Evolutionary conservation across 495 filamentous ascomycete species (phyloP).

Genomic region (Copromyces sp.): DNA sequence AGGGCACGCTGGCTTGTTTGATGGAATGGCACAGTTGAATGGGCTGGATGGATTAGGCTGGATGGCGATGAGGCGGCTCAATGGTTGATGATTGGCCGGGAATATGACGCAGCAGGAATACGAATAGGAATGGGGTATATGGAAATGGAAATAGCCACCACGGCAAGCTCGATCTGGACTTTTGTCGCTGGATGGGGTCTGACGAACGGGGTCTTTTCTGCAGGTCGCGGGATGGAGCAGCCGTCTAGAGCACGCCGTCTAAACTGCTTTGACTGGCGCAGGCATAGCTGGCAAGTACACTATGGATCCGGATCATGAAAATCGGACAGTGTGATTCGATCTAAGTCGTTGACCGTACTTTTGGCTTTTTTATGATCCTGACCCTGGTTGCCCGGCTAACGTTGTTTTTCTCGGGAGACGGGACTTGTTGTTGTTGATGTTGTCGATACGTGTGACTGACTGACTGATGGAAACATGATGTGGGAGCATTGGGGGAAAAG

Average conservation of each 20-base stretch:
- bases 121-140: background rate
- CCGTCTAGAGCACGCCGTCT: background rate
- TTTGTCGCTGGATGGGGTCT: background rate
- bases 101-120: background rate
- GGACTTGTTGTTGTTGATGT: background rate
- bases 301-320: background rate
- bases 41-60: background rate
- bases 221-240: background rate
- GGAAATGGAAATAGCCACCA: background rate
- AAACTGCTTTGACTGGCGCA: background rate
- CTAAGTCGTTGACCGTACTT: background rate
- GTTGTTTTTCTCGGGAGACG: background rate
- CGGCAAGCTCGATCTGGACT: background rate
- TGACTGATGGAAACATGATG: no score
- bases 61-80: background rate
- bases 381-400: background rate
- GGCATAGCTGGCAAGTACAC: background rate
- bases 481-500: background rate
- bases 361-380: background rate
- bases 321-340: conserved; percentile 1
- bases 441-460: background rate
- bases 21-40: background rate
- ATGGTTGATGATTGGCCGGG: background rate
- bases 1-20: background rate
- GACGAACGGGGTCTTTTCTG: background rate